A percentile compares a stretch with the other conserved stretches of the same genome.
Evolutionary conservation across 352 stramenopile species (phyloP).

Genomic region (Aphanomyces cochlioides): DNA sequence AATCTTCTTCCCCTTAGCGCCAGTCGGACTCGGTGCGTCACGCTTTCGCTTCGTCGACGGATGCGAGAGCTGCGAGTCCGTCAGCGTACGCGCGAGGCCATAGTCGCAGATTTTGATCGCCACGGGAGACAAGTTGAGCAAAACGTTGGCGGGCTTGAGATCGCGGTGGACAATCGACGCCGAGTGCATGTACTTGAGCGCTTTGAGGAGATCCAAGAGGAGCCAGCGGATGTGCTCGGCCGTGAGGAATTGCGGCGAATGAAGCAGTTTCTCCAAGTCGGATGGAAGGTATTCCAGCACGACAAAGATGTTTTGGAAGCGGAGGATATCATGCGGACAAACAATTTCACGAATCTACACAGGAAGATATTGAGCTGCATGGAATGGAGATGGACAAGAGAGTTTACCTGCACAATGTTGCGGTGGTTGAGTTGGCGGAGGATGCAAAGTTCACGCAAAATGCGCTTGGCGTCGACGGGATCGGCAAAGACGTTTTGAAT

Average conservation of each 20-base stretch:
- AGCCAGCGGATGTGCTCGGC: slow-evolving; percentile 81
- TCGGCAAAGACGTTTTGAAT: slow-evolving; percentile 87
- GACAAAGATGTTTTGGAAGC: slow-evolving; percentile 80
- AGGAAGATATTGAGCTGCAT: not conserved
- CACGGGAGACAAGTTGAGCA: slow-evolving; percentile 81
- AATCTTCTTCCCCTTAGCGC: slow-evolving; percentile 55
- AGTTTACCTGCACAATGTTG: slow-evolving; percentile 62
- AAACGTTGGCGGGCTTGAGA: slow-evolving; percentile 83
- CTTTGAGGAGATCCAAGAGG: slow-evolving; percentile 80
- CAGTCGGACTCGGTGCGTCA: slow-evolving; percentile 18
- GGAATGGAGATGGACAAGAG: not conserved
- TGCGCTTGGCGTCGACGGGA: slow-evolving; percentile 83
- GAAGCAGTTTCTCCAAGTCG: slow-evolving; percentile 79
- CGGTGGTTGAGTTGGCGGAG: slow-evolving; percentile 77
- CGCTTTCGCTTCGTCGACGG: slow-evolving; percentile 62
- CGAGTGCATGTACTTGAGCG: slow-evolving; percentile 88
- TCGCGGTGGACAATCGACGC: slow-evolving; percentile 86
- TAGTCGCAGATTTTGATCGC: slow-evolving; percentile 88
- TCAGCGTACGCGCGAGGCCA: slow-evolving; percentile 67
- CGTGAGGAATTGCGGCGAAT: slow-evolving; percentile 81
- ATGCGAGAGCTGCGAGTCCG: slow-evolving; percentile 48
- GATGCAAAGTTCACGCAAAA: slow-evolving; percentile 79
- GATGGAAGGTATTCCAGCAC: slow-evolving; percentile 84
- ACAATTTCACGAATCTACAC: slow-evolving; percentile 79
- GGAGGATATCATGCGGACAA: slow-evolving; percentile 59